Conservation (phyloP, 2,329 filamentous ascomycete species). For the Cercospora nicotianae region DNA sequence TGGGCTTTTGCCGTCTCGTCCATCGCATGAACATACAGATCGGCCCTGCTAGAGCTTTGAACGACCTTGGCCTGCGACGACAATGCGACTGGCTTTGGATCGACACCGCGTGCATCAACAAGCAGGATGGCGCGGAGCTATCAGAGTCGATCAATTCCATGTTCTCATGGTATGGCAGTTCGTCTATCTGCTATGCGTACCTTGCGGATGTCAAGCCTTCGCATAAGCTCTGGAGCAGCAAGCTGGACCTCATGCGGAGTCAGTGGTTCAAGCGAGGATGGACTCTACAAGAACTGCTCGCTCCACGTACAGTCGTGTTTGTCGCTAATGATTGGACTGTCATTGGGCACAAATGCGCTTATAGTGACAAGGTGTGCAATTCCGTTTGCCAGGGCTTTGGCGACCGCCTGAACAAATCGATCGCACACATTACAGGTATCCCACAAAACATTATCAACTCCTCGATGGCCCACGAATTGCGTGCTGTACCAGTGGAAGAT, state of each 20-base stretch:
- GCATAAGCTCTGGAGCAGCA: background rate
- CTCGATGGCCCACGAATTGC: background rate
- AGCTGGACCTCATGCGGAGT: background rate
- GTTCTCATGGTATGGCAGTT: background rate
- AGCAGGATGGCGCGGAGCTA: background rate
- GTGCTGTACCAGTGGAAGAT: background rate
- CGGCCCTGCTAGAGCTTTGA: background rate
- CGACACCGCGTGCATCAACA: slow-evolving; percentile 7
- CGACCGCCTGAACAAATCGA: background rate
- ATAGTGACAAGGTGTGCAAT: background rate
- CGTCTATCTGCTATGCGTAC: slow-evolving; percentile 2
- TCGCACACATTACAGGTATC: background rate
- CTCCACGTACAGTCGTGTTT: slow-evolving; percentile 18
- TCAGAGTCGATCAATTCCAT: slow-evolving; percentile 2
- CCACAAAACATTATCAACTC: background rate
- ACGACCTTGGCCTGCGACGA: background rate
- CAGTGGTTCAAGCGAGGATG: slow-evolving; percentile 14
- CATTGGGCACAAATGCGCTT: background rate
- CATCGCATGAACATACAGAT: background rate
- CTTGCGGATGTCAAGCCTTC: background rate
- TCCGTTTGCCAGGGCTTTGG: background rate
- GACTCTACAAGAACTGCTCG: slow-evolving; percentile 25
- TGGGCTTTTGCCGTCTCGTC: background rate
- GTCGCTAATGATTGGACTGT: slow-evolving; percentile 4
- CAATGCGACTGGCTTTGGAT: slow-evolving; percentile 5